Evolutionary conservation across 306 rosid species (phyloP).

Genomic region (Cucurbita ficifolia): DNA sequence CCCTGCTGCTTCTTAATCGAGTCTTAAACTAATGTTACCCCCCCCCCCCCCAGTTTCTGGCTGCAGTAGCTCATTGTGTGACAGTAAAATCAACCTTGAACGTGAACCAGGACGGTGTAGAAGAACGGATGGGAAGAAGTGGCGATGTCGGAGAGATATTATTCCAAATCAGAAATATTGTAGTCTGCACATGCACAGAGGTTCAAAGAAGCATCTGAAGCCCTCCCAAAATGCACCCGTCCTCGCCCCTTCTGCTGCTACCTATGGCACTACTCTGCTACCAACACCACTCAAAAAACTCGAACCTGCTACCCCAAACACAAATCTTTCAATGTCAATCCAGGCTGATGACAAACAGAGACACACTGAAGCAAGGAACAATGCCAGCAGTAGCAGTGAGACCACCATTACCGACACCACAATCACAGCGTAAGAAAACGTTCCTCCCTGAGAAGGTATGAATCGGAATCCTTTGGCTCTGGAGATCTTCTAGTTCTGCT

Average conservation of each 20-base stretch:
- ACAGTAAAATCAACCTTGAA: constrained; percentile 18
- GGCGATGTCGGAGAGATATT: constrained; percentile 57
- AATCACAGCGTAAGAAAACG: constrained; percentile 21
- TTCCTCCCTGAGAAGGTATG: constrained; percentile 16
- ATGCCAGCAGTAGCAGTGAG: constrained; percentile 34
- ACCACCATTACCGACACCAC: constrained; percentile 52
- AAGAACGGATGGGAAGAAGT: constrained; percentile 84
- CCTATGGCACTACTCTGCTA: constrained; percentile 5
- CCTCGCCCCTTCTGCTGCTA: constrained; percentile 13
- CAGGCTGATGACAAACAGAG: constrained; percentile 18
- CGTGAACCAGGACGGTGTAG: constrained; percentile 54
- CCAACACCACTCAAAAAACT: constrained; percentile 9
- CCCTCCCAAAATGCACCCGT: constrained; percentile 10
- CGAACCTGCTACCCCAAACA: constrained; percentile 21
- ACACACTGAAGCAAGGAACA: constrained; percentile 19
- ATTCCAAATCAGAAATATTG: constrained; percentile 64
- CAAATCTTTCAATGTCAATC: constrained; percentile 55
- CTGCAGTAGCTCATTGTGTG: constrained; percentile 19
- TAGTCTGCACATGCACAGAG: constrained; percentile 62
- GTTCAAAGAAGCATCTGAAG: constrained; percentile 39
- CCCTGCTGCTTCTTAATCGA: neutral
- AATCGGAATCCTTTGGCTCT: neutral
- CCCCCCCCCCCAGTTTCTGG: constrained; percentile 22
- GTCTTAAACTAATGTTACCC: neutral
- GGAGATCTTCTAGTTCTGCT: neutral